A percentile compares a stretch with the other conserved stretches of the same genome.
Conservation (phyloP, 2,329 filamentous ascomycete species). For the Aureobasidium sp. region DNA sequence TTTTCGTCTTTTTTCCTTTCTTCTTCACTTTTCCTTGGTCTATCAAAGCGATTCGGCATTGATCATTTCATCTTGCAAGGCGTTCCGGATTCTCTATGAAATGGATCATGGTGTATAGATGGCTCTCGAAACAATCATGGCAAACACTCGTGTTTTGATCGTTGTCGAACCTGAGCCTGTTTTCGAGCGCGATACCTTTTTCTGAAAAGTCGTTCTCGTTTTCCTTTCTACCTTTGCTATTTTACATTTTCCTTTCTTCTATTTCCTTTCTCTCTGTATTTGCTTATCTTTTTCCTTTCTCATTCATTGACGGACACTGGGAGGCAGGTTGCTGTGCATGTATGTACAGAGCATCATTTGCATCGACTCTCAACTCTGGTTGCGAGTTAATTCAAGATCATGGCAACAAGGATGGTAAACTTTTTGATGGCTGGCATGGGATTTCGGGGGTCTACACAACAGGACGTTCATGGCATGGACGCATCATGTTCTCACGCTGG, state of each 20-base stretch:
- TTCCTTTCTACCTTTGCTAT: not conserved
- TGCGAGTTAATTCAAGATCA: not conserved
- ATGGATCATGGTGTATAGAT: slow-evolving; percentile 12
- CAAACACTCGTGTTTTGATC: not conserved
- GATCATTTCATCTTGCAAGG: slow-evolving; percentile 11
- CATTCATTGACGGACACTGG: not conserved
- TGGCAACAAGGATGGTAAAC: not conserved
- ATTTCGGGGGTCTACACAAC: not conserved
- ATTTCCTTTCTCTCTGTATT: slow-evolving; percentile 1
- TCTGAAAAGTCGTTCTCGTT: slow-evolving; percentile 4
- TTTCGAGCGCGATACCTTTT: slow-evolving; percentile 5
- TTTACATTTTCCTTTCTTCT: slow-evolving; percentile 6
- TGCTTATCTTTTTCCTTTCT: slow-evolving; percentile 4
- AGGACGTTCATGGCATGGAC: not conserved
- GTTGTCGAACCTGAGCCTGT: not conserved
- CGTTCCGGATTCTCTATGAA: slow-evolving; percentile 9
- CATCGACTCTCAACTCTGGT: slow-evolving; percentile 12
- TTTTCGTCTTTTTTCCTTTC: not conserved
- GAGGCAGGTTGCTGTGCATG: not conserved
- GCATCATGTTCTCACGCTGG: slow-evolving; percentile 6
- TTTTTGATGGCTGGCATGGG: slow-evolving; percentile 4
- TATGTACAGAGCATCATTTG: not conserved
- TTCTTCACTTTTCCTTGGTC: slow-evolving; percentile 6
- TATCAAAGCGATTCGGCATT: slow-evolving; percentile 13
- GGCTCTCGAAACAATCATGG: not conserved